A percentile compares a stretch with the other conserved stretches of the same genome.
phyloP scores from a whole-genome alignment of 78 protist genomes.

The Protostelium mycophagum region DNA sequence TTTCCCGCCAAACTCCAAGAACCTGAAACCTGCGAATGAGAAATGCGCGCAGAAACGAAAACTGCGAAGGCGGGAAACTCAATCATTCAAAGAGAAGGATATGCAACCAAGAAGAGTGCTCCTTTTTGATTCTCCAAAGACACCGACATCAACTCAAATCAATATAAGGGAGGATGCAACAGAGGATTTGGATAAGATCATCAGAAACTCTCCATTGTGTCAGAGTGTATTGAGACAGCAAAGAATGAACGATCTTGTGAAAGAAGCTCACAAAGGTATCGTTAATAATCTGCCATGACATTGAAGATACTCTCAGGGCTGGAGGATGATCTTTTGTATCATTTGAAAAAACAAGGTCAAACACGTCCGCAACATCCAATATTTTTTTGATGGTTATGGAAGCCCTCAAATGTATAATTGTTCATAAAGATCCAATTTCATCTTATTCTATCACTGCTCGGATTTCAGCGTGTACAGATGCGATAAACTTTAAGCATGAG shows the following conservation, averaged over 20 bases:
- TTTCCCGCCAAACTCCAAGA: not conserved
- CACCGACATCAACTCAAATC: not conserved
- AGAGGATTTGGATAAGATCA: not conserved
- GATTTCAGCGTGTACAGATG: no score
- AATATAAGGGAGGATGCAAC: not conserved
- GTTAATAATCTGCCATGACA: not conserved
- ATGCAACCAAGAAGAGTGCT: not conserved
- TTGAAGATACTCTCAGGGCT: not conserved
- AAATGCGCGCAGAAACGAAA: not conserved
- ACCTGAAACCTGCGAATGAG: not conserved
- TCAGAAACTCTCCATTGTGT: not conserved
- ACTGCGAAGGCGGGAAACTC: not conserved
- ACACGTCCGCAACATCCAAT: no score
- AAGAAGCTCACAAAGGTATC: not conserved
- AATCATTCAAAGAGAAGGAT: no score
- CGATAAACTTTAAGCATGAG: no score
- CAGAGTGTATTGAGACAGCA: not conserved
- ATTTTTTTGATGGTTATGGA: no score
- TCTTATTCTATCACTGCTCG: no score
- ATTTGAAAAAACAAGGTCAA: not conserved
- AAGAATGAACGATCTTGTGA: not conserved
- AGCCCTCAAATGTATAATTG: no score
- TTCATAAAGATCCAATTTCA: no score
- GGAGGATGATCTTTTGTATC: not conserved
- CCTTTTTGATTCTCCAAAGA: not conserved